phyloP scores from a whole-genome alignment of 768 basidiomycete species.

The Trametes elegans region DNA sequence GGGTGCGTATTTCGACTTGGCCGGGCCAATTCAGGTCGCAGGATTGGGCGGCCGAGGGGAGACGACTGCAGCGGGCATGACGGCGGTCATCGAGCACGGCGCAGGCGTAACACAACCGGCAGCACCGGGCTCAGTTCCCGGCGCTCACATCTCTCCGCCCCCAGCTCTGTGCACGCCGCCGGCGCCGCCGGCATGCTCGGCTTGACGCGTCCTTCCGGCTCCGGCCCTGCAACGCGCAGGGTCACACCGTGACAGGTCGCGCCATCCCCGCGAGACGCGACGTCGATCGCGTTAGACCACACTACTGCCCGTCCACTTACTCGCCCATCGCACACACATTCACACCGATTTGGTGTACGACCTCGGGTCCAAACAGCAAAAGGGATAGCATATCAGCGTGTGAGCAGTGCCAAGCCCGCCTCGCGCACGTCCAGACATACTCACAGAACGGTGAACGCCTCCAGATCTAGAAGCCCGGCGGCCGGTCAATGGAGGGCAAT shows the following conservation, averaged over 20 bases:
- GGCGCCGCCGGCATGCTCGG: background rate
- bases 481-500: background rate
- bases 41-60: background rate
- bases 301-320: background rate
- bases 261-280: background rate
- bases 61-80: background rate
- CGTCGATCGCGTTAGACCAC: background rate
- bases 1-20: background rate
- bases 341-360: too few species aligned
- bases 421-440: background rate
- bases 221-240: background rate
- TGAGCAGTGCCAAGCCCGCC: too few species aligned
- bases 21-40: background rate
- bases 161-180: background rate
- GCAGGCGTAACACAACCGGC: background rate
- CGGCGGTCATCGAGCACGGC: background rate
- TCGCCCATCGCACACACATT: background rate
- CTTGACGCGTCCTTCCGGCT: conserved; percentile 5
- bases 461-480: background rate
- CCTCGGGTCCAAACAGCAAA: too few species aligned
- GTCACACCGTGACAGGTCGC: conserved; percentile 2
- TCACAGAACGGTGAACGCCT: background rate
- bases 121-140: background rate
- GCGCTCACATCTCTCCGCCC: background rate
- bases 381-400: too few species aligned